phyloP scores from a whole-genome alignment of 2,329 filamentous ascomycete genomes.

The Coniosporium tulheliwenetii region DNA sequence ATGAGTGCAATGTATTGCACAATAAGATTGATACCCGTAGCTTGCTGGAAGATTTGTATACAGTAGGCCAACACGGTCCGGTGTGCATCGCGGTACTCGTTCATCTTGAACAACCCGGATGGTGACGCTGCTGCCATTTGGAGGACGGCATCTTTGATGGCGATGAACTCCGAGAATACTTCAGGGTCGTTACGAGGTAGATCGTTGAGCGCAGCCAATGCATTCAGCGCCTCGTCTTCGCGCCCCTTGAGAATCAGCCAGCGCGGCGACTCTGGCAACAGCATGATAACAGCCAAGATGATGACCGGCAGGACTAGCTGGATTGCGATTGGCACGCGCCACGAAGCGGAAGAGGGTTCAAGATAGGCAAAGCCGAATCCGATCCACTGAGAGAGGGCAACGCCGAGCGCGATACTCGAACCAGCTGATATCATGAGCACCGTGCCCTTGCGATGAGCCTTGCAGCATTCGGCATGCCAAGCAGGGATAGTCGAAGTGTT shows the following conservation, averaged over 20 bases:
- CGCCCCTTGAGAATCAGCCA: constrained; percentile 18
- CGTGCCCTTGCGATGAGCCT: constrained; percentile 28
- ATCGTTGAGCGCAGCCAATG: constrained; percentile 18
- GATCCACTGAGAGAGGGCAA: constrained; percentile 26
- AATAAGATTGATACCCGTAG: constrained; percentile 19
- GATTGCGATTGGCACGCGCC: constrained; percentile 14
- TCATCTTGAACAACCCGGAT: constrained; percentile 16
- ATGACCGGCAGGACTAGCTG: constrained; percentile 13
- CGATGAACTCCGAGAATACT: constrained; percentile 11
- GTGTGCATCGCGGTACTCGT: constrained; percentile 27
- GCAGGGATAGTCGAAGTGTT: constrained; percentile 26
- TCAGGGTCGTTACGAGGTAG: constrained; percentile 17
- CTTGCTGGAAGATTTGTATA: constrained; percentile 30
- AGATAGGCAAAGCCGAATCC: constrained; percentile 14
- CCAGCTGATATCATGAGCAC: constrained; percentile 32
- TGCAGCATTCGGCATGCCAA: constrained; percentile 31
- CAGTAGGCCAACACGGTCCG: constrained; percentile 25
- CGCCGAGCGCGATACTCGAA: constrained; percentile 27
- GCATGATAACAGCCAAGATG: constrained; percentile 6
- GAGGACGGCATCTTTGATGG: constrained; percentile 21
- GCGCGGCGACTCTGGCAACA: constrained; percentile 16
- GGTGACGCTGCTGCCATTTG: constrained; percentile 16
- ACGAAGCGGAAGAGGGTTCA: constrained; percentile 12
- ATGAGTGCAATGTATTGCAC: constrained; percentile 28
- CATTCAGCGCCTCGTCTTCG: constrained; percentile 16